Evolutionary conservation across 2,329 filamentous ascomycete genomes (phyloP).

Genomic region (Colletotrichum noveboracense): DNA sequence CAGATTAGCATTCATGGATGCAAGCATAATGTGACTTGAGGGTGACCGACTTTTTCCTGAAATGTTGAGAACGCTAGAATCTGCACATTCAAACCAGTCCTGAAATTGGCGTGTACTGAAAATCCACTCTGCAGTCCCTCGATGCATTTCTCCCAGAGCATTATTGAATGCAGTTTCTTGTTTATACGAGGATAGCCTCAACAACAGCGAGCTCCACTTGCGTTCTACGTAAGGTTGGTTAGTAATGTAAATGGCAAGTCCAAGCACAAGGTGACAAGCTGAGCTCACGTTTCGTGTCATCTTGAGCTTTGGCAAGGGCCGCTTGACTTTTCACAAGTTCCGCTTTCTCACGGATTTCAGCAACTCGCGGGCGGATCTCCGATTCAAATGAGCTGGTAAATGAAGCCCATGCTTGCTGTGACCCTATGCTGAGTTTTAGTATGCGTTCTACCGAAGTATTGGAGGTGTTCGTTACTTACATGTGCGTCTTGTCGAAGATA

Average conservation of each 20-base stretch:
- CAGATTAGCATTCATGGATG: not conserved
- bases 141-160: rapidly evolving
- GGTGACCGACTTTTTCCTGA: not conserved
- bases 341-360: not conserved
- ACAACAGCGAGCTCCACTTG: not conserved
- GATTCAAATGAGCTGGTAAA: rapidly evolving
- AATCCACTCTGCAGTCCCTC: not conserved
- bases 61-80: rapidly evolving
- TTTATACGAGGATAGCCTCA: rapidly evolving
- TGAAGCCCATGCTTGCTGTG: not conserved
- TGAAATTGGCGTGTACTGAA: not conserved
- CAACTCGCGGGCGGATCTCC: rapidly evolving
- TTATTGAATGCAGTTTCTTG: rapidly evolving
- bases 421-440: rapidly evolving
- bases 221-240: not conserved
- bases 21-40: not conserved
- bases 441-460: rapidly evolving
- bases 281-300: not conserved
- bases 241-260: no score
- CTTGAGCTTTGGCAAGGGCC: not conserved
- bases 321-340: rapidly evolving
- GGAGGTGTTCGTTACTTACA: not conserved
- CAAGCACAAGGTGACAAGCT: no score
- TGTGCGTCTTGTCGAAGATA: rapidly evolving
- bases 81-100: rapidly evolving